These are phyloP conservation scores for Penicillium polonicum DNA, from an alignment of 2,329 filamentous ascomycete species.

Conservation along the genomic window DNA sequence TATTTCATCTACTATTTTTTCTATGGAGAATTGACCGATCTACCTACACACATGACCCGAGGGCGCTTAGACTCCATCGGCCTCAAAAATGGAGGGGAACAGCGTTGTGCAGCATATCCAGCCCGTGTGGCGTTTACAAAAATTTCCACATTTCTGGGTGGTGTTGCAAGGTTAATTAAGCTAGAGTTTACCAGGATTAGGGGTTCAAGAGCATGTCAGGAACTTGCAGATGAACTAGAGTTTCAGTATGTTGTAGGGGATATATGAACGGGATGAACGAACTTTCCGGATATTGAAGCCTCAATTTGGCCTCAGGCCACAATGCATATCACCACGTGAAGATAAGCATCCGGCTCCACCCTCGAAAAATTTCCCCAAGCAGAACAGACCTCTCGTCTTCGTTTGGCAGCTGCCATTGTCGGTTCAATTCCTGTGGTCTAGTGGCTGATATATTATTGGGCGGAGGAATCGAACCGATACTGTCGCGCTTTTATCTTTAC, in stretches of 20 bases:
- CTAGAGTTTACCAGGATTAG: background rate
- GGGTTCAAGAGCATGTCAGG: background rate
- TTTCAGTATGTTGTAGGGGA: background rate
- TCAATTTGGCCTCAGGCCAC: constrained; percentile 22
- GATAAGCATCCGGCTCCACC: constrained; percentile 38
- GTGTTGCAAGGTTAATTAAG: background rate
- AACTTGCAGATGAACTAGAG: background rate
- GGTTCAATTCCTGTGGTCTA: constrained; percentile 25
- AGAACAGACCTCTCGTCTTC: constrained; percentile 24
- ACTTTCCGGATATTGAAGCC: background rate
- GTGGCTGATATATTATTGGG: constrained; percentile 14
- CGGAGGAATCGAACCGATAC: constrained; percentile 11
- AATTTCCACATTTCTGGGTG: background rate
- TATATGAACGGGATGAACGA: background rate
- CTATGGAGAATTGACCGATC: constrained; percentile 9
- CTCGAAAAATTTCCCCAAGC: constrained; percentile 43
- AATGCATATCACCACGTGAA: constrained; percentile 42
- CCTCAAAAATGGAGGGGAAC: constrained; percentile 5
- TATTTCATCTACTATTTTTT: constrained; percentile 1
- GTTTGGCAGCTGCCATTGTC: constrained; percentile 27
- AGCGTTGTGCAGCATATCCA: constrained; percentile 3
- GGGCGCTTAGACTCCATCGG: constrained; percentile 24
- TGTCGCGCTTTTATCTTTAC: background rate
- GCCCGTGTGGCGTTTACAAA: background rate
- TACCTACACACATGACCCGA: constrained; percentile 25